These are phyloP conservation scores for Lactarius akahatsu DNA, from an alignment of 768 basidiomycete species.

Conservation along the genomic window DNA sequence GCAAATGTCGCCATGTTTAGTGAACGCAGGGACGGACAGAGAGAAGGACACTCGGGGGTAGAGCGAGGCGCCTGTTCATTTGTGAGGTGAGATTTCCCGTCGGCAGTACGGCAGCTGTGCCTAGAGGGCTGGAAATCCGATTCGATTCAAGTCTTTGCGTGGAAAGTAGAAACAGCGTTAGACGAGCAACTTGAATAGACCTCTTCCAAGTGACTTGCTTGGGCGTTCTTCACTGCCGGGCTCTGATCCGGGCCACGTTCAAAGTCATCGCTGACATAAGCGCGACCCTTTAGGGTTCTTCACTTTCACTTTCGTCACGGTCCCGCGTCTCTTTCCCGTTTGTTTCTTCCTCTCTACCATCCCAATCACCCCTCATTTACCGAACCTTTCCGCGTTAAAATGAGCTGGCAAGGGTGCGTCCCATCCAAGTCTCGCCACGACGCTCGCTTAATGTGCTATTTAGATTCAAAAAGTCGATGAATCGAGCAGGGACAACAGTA, in stretches of 20 bases:
- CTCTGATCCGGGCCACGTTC: background rate
- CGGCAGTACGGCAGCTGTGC: background rate
- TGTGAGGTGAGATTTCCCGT: background rate
- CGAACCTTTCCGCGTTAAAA: background rate
- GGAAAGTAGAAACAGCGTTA: background rate
- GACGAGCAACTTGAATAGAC: no score
- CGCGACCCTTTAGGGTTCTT: background rate
- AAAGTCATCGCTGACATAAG: background rate
- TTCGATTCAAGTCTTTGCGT: background rate
- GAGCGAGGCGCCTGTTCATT: background rate
- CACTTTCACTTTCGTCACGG: background rate
- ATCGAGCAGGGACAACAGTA: constrained; percentile 88
- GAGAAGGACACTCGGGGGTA: background rate
- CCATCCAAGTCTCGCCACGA: background rate
- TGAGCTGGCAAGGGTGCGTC: constrained; percentile 26
- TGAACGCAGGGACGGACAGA: background rate
- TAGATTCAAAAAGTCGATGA: constrained; percentile 93
- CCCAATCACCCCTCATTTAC: background rate
- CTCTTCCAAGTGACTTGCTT: no score
- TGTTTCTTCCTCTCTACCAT: background rate
- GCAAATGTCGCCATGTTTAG: constrained; percentile 5
- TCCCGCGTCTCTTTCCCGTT: background rate
- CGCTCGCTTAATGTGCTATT: background rate
- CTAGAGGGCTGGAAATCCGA: background rate
- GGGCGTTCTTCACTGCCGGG: background rate